Percentiles rank a stretch among this genome's conserved stretches.
Conservation (phyloP, 306 rosid genomes). For the Sicyos edulis region DNA sequence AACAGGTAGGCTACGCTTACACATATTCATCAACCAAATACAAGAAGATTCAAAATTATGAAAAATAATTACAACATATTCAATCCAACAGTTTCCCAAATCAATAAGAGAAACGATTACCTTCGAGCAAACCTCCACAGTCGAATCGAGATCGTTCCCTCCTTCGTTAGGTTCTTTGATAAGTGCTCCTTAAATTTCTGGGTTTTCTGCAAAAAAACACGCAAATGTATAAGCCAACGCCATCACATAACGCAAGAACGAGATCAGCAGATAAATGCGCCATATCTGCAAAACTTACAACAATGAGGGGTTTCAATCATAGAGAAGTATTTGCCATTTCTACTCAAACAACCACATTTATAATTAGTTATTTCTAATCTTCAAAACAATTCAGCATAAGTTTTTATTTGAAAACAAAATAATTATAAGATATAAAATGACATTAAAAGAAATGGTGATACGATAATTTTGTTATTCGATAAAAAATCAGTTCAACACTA, state of each 20-base stretch:
- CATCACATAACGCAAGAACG: background rate
- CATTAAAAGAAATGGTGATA: too few relatives aligned
- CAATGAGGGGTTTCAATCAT: background rate
- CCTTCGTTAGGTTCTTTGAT: slow-evolving; percentile 38
- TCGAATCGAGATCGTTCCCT: slow-evolving; percentile 47
- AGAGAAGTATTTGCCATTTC: too few relatives aligned
- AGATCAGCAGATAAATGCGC: background rate
- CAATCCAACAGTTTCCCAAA: background rate
- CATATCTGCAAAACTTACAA: slow-evolving; percentile 21
- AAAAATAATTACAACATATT: background rate
- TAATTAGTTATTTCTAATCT: too few relatives aligned
- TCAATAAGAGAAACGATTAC: slow-evolving; percentile 20
- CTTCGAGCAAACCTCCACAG: slow-evolving; percentile 54
- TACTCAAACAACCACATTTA: too few relatives aligned
- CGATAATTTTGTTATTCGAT: too few relatives aligned
- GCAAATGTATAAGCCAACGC: background rate
- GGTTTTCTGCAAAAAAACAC: slow-evolving; percentile 39
- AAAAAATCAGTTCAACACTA: too few relatives aligned
- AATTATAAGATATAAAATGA: too few relatives aligned
- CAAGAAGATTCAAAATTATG: background rate
- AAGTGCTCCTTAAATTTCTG: slow-evolving; percentile 48
- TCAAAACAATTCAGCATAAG: too few relatives aligned
- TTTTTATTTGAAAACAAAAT: too few relatives aligned
- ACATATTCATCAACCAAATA: background rate
- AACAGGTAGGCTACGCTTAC: background rate